Conservation (phyloP, 2,329 filamentous ascomycete genomes). For the Colletotrichum lupini region DNA sequence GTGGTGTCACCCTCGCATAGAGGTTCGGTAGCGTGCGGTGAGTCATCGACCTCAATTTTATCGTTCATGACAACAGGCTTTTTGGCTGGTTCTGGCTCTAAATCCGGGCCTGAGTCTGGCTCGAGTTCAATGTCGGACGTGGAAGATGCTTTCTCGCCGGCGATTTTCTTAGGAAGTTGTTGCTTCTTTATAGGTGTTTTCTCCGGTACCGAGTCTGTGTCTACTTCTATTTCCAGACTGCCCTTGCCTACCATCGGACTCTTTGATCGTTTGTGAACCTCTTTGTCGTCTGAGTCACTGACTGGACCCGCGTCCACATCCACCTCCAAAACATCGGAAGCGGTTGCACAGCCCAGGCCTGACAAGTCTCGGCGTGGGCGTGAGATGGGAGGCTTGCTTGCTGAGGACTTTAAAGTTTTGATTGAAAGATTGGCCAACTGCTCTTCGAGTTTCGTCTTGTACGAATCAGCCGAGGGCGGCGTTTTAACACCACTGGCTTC, state of each 20-base stretch:
- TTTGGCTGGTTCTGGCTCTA: neutral
- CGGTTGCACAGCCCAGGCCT: neutral
- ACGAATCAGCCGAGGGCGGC: constrained; percentile 37
- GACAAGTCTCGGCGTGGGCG: constrained; percentile 35
- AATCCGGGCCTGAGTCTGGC: neutral
- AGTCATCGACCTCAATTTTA: neutral
- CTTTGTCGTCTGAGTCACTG: constrained; percentile 16
- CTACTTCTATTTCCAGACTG: too few species aligned
- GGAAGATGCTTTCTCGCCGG: neutral
- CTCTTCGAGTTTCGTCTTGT: constrained; percentile 15
- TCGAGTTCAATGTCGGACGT: constrained; percentile 9
- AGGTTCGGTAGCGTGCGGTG: constrained; percentile 24
- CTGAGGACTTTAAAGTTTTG: neutral
- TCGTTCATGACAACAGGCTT: neutral
- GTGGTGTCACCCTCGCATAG: constrained; percentile 86
- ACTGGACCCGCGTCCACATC: constrained; percentile 27
- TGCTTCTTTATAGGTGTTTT: neutral
- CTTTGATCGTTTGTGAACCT: neutral
- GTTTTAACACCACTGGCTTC: neutral
- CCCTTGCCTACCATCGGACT: neutral
- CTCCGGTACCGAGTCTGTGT: neutral
- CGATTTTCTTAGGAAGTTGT: neutral
- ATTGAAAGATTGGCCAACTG: constrained; percentile 31
- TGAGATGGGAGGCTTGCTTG: constrained; percentile 19
- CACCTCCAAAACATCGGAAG: constrained; percentile 22